Conservation (phyloP, 2,329 filamentous ascomycete species). For the Penicillium rolfsii region DNA sequence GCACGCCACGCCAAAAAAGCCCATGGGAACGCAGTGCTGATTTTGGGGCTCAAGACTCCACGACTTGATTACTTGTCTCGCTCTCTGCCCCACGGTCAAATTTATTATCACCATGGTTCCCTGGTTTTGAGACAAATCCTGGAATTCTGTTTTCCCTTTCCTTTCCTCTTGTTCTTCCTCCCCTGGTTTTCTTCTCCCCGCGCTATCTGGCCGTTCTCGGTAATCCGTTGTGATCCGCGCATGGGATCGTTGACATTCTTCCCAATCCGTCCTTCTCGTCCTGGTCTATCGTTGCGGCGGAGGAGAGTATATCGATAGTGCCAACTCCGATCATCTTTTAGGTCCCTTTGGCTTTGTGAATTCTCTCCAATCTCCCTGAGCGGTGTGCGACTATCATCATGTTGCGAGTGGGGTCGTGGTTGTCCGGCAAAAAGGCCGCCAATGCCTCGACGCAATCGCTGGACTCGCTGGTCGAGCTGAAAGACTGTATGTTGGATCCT, state of each 20-base stretch:
- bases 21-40: slow-evolving; percentile 18
- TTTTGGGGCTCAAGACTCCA: background rate
- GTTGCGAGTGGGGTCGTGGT: slow-evolving; percentile 49
- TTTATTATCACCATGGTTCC: background rate
- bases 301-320: background rate
- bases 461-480: slow-evolving; percentile 61
- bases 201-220: slow-evolving; percentile 28
- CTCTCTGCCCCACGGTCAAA: background rate
- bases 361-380: background rate
- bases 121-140: background rate
- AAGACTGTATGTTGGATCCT: slow-evolving; percentile 47
- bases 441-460: slow-evolving; percentile 58
- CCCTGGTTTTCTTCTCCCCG: slow-evolving; percentile 7
- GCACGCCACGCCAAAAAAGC: slow-evolving; percentile 9
- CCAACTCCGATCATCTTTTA: background rate
- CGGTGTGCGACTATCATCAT: slow-evolving; percentile 29
- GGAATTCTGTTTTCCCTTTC: background rate
- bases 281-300: slow-evolving; percentile 5
- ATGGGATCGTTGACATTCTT: slow-evolving; percentile 35
- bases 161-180: slow-evolving; percentile 7
- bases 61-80: background rate
- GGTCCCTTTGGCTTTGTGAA: slow-evolving; percentile 1
- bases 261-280: slow-evolving; percentile 28
- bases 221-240: slow-evolving; percentile 21
- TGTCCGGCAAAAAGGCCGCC: slow-evolving; percentile 48